A percentile compares a stretch with the other conserved stretches of the same genome.
Conservation (phyloP, 352 stramenopile genomes). For the Pythium coloratum region DNA sequence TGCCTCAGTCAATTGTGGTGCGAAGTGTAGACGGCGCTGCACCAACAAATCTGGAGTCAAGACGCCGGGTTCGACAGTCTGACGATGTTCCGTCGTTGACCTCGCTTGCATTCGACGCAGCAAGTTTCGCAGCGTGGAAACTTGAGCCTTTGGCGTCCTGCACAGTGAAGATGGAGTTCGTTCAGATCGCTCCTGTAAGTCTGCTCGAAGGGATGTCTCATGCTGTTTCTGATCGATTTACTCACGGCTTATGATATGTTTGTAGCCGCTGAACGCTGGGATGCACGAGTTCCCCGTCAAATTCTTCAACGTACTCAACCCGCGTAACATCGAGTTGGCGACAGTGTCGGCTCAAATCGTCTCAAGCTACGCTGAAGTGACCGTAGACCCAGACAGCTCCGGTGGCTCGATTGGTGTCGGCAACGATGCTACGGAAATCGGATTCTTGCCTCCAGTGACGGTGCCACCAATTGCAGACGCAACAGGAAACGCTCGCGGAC, state of each 20-base stretch:
- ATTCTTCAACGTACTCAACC: conserved; percentile 80
- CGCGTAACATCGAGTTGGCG: conserved; percentile 74
- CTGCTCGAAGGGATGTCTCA: not conserved
- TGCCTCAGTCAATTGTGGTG: conserved; percentile 58
- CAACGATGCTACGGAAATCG: conserved; percentile 41
- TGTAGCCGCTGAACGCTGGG: conserved; percentile 48
- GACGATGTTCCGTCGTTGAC: conserved; percentile 11
- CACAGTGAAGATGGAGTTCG: conserved; percentile 68
- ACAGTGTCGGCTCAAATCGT: conserved; percentile 72
- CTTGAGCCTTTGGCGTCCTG: conserved; percentile 46
- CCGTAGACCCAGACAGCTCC: conserved; percentile 75
- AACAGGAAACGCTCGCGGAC: conserved; percentile 34
- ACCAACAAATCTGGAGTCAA: not conserved
- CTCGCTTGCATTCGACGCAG: conserved; percentile 14
- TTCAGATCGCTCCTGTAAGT: conserved; percentile 59
- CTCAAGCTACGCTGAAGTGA: conserved; percentile 81
- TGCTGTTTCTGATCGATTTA: not conserved
- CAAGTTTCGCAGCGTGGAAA: conserved; percentile 44
- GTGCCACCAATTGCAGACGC: conserved; percentile 61
- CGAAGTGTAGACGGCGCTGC: conserved; percentile 29
- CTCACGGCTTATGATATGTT: not conserved
- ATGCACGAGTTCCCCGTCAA: conserved; percentile 58
- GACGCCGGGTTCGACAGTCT: not conserved
- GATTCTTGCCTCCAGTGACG: conserved; percentile 71
- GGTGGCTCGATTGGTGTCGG: conserved; percentile 34